phyloP scores from a whole-genome alignment of 495 filamentous ascomycete genomes.

The Penicillium atrosanguineum region DNA sequence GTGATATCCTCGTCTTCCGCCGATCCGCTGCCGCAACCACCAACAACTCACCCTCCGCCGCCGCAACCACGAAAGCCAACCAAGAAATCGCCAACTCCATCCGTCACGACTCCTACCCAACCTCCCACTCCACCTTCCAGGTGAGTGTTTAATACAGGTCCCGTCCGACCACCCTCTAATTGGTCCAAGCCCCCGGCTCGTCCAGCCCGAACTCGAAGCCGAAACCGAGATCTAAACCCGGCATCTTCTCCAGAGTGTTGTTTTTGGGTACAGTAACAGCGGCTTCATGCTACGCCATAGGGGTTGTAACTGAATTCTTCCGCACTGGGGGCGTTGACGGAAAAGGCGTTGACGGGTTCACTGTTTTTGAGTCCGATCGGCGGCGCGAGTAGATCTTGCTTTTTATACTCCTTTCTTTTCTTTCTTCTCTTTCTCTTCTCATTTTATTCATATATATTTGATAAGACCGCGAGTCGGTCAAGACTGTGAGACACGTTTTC shows the following conservation, averaged over 20 bases:
- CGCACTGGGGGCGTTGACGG: slow-evolving; percentile 57
- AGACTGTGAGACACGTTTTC: not conserved
- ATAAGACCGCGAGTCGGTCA: not conserved
- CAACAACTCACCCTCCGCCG: slow-evolving; percentile 5
- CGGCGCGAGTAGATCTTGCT: slow-evolving; percentile 12
- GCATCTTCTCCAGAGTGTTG: slow-evolving; percentile 47
- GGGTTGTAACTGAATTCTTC: slow-evolving; percentile 67
- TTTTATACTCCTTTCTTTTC: not conserved
- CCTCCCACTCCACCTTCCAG: slow-evolving; percentile 23
- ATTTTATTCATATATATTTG: not conserved
- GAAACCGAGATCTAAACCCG: not conserved
- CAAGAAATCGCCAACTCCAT: slow-evolving; percentile 10
- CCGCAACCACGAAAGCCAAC: slow-evolving; percentile 1
- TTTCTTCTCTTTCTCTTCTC: not conserved
- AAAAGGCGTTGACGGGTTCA: slow-evolving; percentile 51
- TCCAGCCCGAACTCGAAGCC: not conserved
- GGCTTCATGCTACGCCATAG: slow-evolving; percentile 63
- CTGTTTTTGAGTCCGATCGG: slow-evolving; percentile 42
- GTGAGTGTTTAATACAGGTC: slow-evolving; percentile 30
- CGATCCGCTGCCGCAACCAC: slow-evolving; percentile 42
- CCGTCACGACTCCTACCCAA: slow-evolving; percentile 10
- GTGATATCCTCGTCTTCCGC: slow-evolving; percentile 70
- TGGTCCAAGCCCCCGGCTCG: slow-evolving; percentile 22
- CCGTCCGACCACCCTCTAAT: not conserved
- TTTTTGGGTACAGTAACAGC: slow-evolving; percentile 59